Base-by-base conservation (phyloP, 192 early-diverging fungal species). In the Coemansia sp. region DNA sequence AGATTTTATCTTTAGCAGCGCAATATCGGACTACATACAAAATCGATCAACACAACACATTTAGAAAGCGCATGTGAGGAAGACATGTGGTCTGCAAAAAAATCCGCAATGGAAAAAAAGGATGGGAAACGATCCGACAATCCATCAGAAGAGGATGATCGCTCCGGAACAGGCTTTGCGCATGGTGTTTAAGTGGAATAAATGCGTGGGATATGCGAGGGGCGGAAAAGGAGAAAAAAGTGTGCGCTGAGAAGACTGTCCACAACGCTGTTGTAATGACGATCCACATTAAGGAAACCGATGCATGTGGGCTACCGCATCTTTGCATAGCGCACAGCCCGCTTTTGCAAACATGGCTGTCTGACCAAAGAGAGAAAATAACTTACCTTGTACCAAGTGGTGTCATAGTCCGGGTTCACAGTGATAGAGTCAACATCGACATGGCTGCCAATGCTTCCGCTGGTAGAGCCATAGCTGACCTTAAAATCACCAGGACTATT, bases 351-450 rank as follows among this genome's bases (percentile, higher is more conserved):
- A 19, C 30, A 14, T 38, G 6, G 8, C 56, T 10, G 32, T 34
- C 32, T 7, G 30, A 27, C 26, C 10, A 56, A 25, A n/a, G n/a
- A n/a, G n/a, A n/a, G n/a, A 56, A 26, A 18, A 26, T 30, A 54
- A 76, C 74, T 76, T 76, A 76, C 74, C 18, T 68, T 82, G 44
- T 69, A 74, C 71, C 68, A 82, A 8, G 65, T 64, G 0, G 68
- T 71, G 56, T 79, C 76, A 56, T 69, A 79, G 10, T 52, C 71
- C 26, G 76, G 54, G 28, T 70, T 67, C 14, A 74, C 64, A 41
- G 54, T 61, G 49, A 80, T 71, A 16, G 68, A 65, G 27, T 71
- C 72, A n/a, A 80, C 68, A 4, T 56, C 57, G 16, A 70, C 68
- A n/a, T 58, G 67, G 53, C 56, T 60, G 23, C 14, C 24, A 16